Conservation (phyloP, 352 stramenopile species). For the Phytophthora boehmeriae region DNA sequence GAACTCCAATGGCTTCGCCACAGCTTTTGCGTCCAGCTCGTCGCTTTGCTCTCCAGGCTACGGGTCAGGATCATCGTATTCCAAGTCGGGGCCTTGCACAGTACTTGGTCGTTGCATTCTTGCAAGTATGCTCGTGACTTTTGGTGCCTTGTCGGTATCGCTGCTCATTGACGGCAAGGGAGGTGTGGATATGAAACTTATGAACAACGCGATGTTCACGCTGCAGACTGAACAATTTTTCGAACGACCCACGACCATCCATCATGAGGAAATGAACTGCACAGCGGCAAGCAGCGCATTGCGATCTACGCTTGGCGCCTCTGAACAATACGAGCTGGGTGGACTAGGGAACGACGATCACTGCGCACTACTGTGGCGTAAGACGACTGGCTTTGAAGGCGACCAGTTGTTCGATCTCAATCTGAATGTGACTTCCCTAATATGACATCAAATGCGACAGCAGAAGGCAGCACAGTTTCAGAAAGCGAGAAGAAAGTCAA, state of each 20-base stretch:
- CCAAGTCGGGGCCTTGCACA: conserved; percentile 36
- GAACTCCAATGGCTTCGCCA: conserved; percentile 27
- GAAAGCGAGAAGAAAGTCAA: conserved; percentile 12
- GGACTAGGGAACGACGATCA: conserved; percentile 64
- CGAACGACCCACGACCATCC: conserved; percentile 35
- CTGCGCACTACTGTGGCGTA: conserved; percentile 69
- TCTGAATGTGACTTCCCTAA: conserved; percentile 35
- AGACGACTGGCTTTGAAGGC: conserved; percentile 60
- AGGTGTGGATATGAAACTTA: conserved; percentile 72
- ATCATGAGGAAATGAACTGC: conserved; percentile 69
- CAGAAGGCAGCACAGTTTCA: conserved; percentile 1
- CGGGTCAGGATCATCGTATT: conserved; percentile 20
- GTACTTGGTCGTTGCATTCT: conserved; percentile 37
- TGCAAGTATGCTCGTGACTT: conserved; percentile 32
- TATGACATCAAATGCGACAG: conserved; percentile 1
- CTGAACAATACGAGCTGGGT: conserved; percentile 49
- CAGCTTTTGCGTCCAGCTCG: conserved; percentile 25
- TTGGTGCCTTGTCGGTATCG: conserved; percentile 47
- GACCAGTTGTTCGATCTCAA: conserved; percentile 56
- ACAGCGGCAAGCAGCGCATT: conserved; percentile 52
- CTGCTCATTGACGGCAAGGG: conserved; percentile 48
- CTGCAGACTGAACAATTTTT: conserved; percentile 68
- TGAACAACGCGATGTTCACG: conserved; percentile 73
- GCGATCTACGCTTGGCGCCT: conserved; percentile 49
- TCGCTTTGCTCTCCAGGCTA: conserved; percentile 29